A percentile compares a stretch with the other conserved stretches of the same genome.
phyloP scores from a whole-genome alignment of 2,329 filamentous ascomycete genomes.

The Neonectria ditissima region DNA sequence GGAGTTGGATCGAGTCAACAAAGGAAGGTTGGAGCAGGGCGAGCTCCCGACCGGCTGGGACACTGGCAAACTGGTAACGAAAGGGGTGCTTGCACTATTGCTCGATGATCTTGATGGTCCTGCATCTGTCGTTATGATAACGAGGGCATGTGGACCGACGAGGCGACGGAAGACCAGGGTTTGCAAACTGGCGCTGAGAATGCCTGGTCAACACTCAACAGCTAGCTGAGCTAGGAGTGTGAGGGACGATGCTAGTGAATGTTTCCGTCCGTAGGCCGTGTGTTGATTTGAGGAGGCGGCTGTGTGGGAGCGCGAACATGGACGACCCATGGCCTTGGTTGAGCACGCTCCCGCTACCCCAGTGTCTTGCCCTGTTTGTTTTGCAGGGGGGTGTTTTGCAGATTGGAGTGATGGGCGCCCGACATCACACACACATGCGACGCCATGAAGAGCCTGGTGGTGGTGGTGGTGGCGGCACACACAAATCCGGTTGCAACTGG shows the following conservation, averaged over 20 bases:
- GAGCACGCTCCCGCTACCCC: constrained; percentile 13
- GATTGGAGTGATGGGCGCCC: constrained; percentile 5
- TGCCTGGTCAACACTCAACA: constrained; percentile 4
- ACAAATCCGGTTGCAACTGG: constrained; percentile 1
- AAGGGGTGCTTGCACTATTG: constrained; percentile 4
- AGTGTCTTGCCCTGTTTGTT: constrained; percentile 18
- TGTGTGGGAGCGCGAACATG: constrained; percentile 18
- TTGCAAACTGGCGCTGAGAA: constrained; percentile 6
- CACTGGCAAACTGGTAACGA: constrained; percentile 5
- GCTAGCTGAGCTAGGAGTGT: constrained; percentile 7
- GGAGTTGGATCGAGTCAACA: too few relatives aligned
- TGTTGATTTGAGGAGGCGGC: constrained; percentile 18
- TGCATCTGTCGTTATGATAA: constrained; percentile 29
- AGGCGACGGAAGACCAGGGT: constrained; percentile 10
- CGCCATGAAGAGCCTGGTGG: constrained; percentile 8
- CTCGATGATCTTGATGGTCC: constrained; percentile 26
- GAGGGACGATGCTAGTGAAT: constrained; percentile 21
- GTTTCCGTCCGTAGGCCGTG: constrained; percentile 6
- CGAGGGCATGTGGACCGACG: constrained; percentile 22
- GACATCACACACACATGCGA: constrained; percentile 11
- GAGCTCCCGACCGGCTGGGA: constrained; percentile 23
- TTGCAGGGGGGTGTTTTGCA: constrained; percentile 17
- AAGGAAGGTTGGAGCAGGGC: constrained; percentile 6
- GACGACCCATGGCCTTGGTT: constrained; percentile 14
- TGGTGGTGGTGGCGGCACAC: too few relatives aligned